A percentile compares a stretch with the other conserved stretches of the same genome.
Evolutionary conservation across 2,329 filamentous ascomycete species (phyloP).

Genomic region (Fusarium subtropicale): DNA sequence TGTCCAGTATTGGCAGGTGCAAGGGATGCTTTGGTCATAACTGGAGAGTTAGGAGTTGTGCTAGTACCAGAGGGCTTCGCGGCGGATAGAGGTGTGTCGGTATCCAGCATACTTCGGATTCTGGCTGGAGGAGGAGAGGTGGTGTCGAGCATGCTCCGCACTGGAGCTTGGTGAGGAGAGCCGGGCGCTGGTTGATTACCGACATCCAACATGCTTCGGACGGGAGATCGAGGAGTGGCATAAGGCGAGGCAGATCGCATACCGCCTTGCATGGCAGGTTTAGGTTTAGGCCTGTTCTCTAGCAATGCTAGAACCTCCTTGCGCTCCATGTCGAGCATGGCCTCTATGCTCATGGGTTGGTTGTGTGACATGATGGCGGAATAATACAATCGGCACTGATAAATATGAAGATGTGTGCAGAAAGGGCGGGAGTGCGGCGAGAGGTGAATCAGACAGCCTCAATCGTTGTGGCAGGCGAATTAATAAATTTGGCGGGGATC

Average conservation of each 20-base stretch:
- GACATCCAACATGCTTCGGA: slow-evolving; percentile 63
- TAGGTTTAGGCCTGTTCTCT: slow-evolving; percentile 60
- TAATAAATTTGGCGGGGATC: slow-evolving; percentile 22
- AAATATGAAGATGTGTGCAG: neutral
- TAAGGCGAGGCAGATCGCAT: slow-evolving; percentile 66
- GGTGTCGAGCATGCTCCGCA: slow-evolving; percentile 63
- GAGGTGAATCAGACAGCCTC: slow-evolving; percentile 4
- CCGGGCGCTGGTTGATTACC: slow-evolving; percentile 36
- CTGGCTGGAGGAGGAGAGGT: slow-evolving; percentile 56
- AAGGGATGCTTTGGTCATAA: slow-evolving; percentile 38
- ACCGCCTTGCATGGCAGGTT: slow-evolving; percentile 49
- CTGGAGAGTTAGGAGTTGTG: slow-evolving; percentile 52
- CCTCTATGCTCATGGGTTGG: slow-evolving; percentile 77
- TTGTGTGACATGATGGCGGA: slow-evolving; percentile 51
- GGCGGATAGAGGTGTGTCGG: slow-evolving; percentile 52
- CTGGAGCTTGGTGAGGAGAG: slow-evolving; percentile 65
- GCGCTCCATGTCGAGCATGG: slow-evolving; percentile 81
- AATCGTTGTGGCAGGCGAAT: slow-evolving; percentile 20
- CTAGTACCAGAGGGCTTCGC: slow-evolving; percentile 48
- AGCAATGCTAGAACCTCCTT: slow-evolving; percentile 77
- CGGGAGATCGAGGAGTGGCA: slow-evolving; percentile 70
- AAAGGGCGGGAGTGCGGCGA: slow-evolving; percentile 3
- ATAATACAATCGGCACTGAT: neutral
- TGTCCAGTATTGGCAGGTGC: slow-evolving; percentile 39
- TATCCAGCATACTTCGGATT: slow-evolving; percentile 65